phyloP scores from a whole-genome alignment of 2,329 filamentous ascomycete species.

The Ophiostoma angusticollis region DNA sequence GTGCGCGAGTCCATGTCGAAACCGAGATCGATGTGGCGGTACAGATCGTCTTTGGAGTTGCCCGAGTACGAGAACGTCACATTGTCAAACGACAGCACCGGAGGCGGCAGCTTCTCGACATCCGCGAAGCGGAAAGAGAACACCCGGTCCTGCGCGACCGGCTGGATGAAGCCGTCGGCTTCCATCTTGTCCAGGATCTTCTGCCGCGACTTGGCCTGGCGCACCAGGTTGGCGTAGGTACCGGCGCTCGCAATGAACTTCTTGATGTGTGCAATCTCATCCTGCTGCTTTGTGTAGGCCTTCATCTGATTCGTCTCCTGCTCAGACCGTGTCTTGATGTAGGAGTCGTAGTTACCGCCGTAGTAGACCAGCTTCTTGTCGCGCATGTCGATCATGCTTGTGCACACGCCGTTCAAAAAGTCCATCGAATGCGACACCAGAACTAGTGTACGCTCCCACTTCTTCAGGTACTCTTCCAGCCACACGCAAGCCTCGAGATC shows the following conservation, averaged over 20 bases:
- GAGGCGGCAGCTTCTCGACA: conserved; percentile 97
- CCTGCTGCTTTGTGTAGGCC: conserved; percentile 97
- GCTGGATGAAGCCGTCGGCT: conserved; percentile 95
- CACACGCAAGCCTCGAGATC: conserved; percentile 99
- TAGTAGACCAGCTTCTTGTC: conserved; percentile 84
- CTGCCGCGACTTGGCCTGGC: conserved; percentile 96
- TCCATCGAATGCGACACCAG: conserved; percentile 97
- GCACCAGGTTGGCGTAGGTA: conserved; percentile 98
- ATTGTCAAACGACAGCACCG: conserved; percentile 89
- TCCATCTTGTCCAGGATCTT: conserved; percentile 99
- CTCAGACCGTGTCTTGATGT: conserved; percentile 86
- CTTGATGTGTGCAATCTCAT: conserved; percentile 98
- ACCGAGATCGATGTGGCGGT: conserved; percentile 93
- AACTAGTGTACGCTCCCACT: conserved; percentile 95
- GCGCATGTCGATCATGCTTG: conserved; percentile 98
- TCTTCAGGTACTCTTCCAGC: conserved; percentile 99
- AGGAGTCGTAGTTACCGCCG: conserved; percentile 98
- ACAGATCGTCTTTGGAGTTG: conserved; percentile 76
- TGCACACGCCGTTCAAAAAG: conserved; percentile 98
- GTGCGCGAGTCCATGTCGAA: conserved; percentile 99
- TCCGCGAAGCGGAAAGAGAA: conserved; percentile 98
- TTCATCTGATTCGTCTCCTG: conserved; percentile 98
- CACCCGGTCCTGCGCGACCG: conserved; percentile 69
- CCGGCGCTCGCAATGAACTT: conserved; percentile 99
- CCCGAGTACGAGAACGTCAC: conserved; percentile 98